Evolutionary conservation across 2,329 filamentous ascomycete species (phyloP).

Genomic region (Rhytidhysteron rufulum): DNA sequence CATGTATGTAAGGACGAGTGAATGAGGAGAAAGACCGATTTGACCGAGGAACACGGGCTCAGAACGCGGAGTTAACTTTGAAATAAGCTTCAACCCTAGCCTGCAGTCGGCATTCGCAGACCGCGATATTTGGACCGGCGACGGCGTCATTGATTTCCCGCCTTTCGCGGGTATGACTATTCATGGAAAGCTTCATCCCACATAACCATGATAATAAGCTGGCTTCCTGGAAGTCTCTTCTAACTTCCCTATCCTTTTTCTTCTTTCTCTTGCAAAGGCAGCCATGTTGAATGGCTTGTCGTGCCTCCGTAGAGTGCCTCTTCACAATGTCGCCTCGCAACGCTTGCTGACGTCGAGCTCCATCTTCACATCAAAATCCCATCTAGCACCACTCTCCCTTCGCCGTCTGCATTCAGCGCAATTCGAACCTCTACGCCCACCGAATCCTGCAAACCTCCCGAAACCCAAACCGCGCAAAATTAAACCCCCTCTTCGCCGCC

Average conservation of each 20-base stretch:
- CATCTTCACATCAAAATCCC: slow-evolving; percentile 6
- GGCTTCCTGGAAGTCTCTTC: too few species aligned
- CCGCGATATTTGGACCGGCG: too few species aligned
- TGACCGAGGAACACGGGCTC: too few species aligned
- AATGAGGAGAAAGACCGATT: too few species aligned
- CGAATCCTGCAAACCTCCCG: slow-evolving; percentile 74
- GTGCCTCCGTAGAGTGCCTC: slow-evolving; percentile 26
- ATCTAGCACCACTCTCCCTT: slow-evolving; percentile 14
- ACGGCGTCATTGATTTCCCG: too few species aligned
- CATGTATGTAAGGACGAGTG: too few species aligned
- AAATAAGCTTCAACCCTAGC: too few species aligned
- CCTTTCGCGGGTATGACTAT: too few species aligned
- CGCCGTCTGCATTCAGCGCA: slow-evolving; percentile 29
- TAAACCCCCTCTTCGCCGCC: slow-evolving; percentile 65
- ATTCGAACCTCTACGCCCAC: slow-evolving; percentile 55
- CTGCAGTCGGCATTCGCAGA: too few species aligned
- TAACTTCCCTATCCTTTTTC: too few species aligned
- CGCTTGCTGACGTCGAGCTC: slow-evolving; percentile 15
- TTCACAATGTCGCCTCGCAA: slow-evolving; percentile 13
- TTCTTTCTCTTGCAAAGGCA: slow-evolving; percentile 13
- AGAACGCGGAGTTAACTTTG: too few species aligned
- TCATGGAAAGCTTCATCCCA: background rate
- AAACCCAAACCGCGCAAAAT: slow-evolving; percentile 48
- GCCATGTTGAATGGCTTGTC: slow-evolving; percentile 38
- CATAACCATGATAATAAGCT: background rate